A percentile compares a stretch with the other conserved stretches of the same genome.
These are phyloP conservation scores for Neofusicoccum sp. DNA, from an alignment of 2,329 filamentous ascomycete genomes.

Conservation along the genomic window DNA sequence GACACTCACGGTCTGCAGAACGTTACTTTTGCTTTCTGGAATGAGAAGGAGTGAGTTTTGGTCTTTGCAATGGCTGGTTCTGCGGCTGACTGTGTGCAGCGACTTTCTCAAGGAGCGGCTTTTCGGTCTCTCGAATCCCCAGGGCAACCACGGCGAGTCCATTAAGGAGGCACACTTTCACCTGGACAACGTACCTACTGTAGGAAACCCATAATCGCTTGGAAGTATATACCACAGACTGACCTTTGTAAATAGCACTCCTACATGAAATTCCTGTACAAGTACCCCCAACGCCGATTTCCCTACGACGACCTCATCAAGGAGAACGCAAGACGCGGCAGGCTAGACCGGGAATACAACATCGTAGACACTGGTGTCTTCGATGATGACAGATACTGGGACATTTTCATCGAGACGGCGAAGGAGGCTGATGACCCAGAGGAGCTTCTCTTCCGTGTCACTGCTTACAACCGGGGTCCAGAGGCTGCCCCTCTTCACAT, in stretches of 20 bases:
- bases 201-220: constrained; percentile 33
- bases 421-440: constrained; percentile 93
- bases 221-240: constrained; percentile 28
- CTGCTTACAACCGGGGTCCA: constrained; percentile 92
- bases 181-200: constrained; percentile 85
- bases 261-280: constrained; percentile 99
- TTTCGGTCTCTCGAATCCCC: constrained; percentile 92
- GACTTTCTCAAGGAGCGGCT: constrained; percentile 93
- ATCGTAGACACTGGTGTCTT: constrained; percentile 87
- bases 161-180: constrained; percentile 97
- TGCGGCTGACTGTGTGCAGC: constrained; percentile 56
- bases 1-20: constrained; percentile 91
- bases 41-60: constrained; percentile 79
- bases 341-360: constrained; percentile 85
- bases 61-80: not conserved
- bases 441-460: constrained; percentile 89
- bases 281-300: constrained; percentile 89
- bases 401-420: constrained; percentile 94
- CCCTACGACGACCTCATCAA: constrained; percentile 87
- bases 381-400: constrained; percentile 90
- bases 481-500: constrained; percentile 92
- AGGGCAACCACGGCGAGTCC: constrained; percentile 96
- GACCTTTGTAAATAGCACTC: constrained; percentile 66
- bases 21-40: constrained; percentile 96
- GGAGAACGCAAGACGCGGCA: constrained; percentile 77